Percentiles rank a stretch among this genome's conserved stretches.
Conservation (phyloP, 768 basidiomycete genomes). For the Holtermanniella nyarrowii region DNA sequence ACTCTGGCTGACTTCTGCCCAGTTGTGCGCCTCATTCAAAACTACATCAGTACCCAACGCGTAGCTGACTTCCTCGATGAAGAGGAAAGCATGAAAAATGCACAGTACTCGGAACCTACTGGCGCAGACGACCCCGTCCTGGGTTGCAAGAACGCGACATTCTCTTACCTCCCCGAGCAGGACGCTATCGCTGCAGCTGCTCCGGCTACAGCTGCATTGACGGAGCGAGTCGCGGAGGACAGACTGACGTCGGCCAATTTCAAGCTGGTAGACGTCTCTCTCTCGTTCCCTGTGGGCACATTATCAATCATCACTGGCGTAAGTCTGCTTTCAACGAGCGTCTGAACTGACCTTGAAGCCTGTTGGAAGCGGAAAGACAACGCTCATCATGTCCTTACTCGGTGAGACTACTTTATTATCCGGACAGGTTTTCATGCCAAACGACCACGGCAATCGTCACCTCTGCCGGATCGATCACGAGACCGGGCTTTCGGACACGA, state of each 20-base stretch:
- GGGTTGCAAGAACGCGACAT: conserved; percentile 39
- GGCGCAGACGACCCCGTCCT: conserved; percentile 31
- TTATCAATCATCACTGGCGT: conserved; percentile 26
- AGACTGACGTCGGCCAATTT: conserved; percentile 21
- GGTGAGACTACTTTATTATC: conserved; percentile 33
- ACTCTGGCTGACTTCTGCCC: conserved; percentile 1
- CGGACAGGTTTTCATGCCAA: conserved; percentile 38
- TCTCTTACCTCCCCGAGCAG: conserved; percentile 14
- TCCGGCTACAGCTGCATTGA: background rate
- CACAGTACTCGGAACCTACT: conserved; percentile 27
- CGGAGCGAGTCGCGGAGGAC: conserved; percentile 16
- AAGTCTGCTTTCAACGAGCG: background rate
- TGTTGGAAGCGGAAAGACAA: conserved; percentile 38
- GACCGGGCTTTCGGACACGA: conserved; percentile 32
- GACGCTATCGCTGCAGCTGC: background rate
- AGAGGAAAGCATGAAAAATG: conserved; percentile 43
- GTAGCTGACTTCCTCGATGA: conserved; percentile 42
- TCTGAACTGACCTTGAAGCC: conserved; percentile 16
- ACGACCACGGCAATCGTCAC: conserved; percentile 34
- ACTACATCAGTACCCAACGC: conserved; percentile 37
- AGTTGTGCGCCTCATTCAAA: conserved; percentile 30
- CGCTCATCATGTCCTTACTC: conserved; percentile 30
- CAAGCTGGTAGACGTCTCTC: conserved; percentile 23
- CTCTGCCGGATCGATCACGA: conserved; percentile 29
- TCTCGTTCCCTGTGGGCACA: conserved; percentile 28